These are phyloP conservation scores for Polygonum maritimum DNA, from an alignment of 148 eudicot species.

Conservation along the genomic window DNA sequence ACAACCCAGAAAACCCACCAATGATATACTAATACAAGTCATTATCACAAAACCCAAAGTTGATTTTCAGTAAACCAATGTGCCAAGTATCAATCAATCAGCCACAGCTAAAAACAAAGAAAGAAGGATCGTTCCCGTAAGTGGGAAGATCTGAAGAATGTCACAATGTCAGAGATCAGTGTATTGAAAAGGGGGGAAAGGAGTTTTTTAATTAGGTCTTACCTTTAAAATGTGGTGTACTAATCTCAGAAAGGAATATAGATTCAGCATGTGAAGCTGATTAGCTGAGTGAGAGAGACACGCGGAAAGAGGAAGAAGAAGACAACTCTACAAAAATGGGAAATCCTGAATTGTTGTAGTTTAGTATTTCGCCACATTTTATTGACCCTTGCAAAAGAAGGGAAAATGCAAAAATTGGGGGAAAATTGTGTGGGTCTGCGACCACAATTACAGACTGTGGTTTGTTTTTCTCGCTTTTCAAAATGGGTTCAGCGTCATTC, in stretches of 20 bases:
- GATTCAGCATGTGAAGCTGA: conserved; percentile 21
- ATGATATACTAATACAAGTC: conserved; percentile 7
- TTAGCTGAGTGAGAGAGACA: conserved; percentile 8
- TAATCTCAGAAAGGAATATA: conserved; percentile 3
- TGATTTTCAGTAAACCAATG: conserved; percentile 15
- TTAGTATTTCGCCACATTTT: background rate
- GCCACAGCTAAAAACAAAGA: conserved; percentile 8
- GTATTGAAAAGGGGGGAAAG: background rate
- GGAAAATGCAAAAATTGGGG: background rate
- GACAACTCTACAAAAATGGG: background rate
- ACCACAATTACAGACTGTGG: background rate
- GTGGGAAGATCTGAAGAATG: conserved; percentile 24
- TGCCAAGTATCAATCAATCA: conserved; percentile 1
- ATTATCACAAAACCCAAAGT: conserved; percentile 19
- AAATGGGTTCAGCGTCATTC: conserved; percentile 19
- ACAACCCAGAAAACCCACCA: background rate
- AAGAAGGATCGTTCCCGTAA: background rate
- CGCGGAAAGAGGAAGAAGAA: conserved; percentile 14
- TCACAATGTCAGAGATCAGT: conserved; percentile 15
- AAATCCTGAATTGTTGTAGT: background rate
- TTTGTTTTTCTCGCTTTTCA: background rate
- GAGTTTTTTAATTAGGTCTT: conserved; percentile 6
- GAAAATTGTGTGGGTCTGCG: background rate
- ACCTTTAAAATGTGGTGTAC: conserved; percentile 16
- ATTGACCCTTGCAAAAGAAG: background rate